Base-by-base conservation (phyloP, 225 moss, liverwort and hornwort species). In the Marchantia paleacea region DNA sequence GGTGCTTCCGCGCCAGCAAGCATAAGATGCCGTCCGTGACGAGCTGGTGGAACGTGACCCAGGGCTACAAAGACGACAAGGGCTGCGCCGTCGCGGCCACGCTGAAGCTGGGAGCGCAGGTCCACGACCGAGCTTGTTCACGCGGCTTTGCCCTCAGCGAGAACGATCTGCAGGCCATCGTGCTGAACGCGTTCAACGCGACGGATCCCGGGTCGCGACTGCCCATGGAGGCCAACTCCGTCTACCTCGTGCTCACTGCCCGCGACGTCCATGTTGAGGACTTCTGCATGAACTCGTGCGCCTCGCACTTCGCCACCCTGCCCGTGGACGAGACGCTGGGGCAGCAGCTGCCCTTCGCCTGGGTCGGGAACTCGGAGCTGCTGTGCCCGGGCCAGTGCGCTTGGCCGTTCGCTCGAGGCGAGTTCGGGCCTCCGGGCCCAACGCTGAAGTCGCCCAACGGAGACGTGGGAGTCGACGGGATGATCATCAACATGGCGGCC, bases 351-450 rank as follows among this genome's bases (percentile, higher is more conserved):
- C 89, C 94, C 1, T 94, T 90, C 14, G 92, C 94, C 0, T 94
- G 94, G 94, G 86, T 94, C 2, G 94, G 92, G 0, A 84, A 94
- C 49, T 81, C 94, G 0, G 92, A 78, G 20, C 82, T 83, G 6
- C 88, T 91, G 29, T 94, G 94, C 77, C 92, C 92, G 49, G 92
- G 92, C 0, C 83, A 84, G 62, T 94, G 94, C 75, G 91, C 94
- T 7, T 94, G 94, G 94, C 94, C 94, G 0, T 94, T 90, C 3
- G 89, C 91, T 0, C 74, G 84, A 11, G 85, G 91, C 0, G 68
- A 73, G 49, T 90, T 82, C 52, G 92, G 92, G 15, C 92, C 92
- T 10, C 14, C 57, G 16, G 82, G 83, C 24, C 83, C 90, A 10
- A 19, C 91, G 10, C 13, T 91, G 15, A 81, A 85, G 31, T 81